These are phyloP conservation scores for Quercus cerris DNA, from an alignment of 306 rosid species.

Conservation along the genomic window DNA sequence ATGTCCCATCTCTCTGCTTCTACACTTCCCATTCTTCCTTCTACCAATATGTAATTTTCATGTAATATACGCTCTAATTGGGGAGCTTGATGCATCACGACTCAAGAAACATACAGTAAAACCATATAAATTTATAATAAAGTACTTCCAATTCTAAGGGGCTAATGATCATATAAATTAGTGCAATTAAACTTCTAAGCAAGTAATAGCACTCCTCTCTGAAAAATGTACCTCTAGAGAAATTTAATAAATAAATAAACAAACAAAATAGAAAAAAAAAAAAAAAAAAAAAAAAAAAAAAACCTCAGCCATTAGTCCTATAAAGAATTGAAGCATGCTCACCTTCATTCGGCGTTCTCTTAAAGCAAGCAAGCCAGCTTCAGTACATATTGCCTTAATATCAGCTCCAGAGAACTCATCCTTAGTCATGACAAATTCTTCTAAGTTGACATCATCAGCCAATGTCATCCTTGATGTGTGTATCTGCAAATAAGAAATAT, in stretches of 20 bases:
- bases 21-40: not conserved
- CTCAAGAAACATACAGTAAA: too few relatives aligned
- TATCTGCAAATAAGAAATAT: slow-evolving; percentile 50
- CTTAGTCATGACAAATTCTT: slow-evolving; percentile 98
- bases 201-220: not conserved
- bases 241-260: not conserved
- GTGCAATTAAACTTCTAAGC: not conserved
- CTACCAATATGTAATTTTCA: not conserved
- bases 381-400: slow-evolving; percentile 97
- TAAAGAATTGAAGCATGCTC: slow-evolving; percentile 15
- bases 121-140: too few relatives aligned
- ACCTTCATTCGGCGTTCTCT: slow-evolving; percentile 99
- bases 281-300: not conserved
- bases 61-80: not conserved
- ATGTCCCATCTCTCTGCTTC: not conserved
- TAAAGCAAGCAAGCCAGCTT: slow-evolving; percentile 92
- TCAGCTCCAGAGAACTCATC: slow-evolving; percentile 99
- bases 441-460: slow-evolving; percentile 95
- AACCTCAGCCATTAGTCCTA: not conserved
- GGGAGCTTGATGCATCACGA: too few relatives aligned
- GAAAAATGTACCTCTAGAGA: not conserved
- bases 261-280: not conserved
- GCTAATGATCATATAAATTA: not conserved
- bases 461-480: slow-evolving; percentile 98
- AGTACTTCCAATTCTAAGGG: too few relatives aligned